Evolutionary conservation across 805 yeast genomes (phyloP).

Genomic region (Wickerhamomyces subpelliculosus): DNA sequence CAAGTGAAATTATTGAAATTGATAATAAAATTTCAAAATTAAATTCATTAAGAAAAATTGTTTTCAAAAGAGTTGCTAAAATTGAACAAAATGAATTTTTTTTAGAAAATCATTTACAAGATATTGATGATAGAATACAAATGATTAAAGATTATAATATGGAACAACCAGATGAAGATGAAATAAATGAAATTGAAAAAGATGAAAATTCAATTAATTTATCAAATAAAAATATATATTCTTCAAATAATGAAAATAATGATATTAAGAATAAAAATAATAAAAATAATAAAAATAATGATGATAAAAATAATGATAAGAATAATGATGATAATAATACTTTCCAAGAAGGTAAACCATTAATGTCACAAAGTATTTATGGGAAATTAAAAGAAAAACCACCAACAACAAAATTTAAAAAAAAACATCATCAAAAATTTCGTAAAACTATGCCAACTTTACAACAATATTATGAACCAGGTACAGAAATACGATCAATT

Average conservation of each 20-base stretch:
- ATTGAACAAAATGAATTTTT: constrained; percentile 56
- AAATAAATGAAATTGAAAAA: constrained; percentile 5
- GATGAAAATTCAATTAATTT: background rate
- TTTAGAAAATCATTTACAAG: constrained; percentile 41
- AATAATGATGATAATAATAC: constrained; percentile 13
- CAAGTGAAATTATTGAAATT: constrained; percentile 57
- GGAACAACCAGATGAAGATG: constrained; percentile 23
- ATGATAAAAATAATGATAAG: constrained; percentile 8
- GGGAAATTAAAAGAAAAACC: constrained; percentile 32
- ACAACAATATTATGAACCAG: constrained; percentile 58
- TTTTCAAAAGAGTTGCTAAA: constrained; percentile 51
- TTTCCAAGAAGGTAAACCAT: constrained; percentile 17
- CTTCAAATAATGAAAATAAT: too few relatives aligned
- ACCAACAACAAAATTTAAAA: constrained; percentile 25
- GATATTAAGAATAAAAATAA: constrained; percentile 4
- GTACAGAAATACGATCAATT: constrained; percentile 43
- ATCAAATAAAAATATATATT: constrained; percentile 1
- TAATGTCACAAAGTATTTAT: constrained; percentile 37
- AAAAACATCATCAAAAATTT: constrained; percentile 22
- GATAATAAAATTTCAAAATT: constrained; percentile 50
- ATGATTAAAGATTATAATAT: constrained; percentile 34
- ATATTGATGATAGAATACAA: constrained; percentile 37
- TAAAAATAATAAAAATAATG: constrained; percentile 11
- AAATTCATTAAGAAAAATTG: constrained; percentile 41
- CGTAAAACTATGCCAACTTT: constrained; percentile 55